These are phyloP conservation scores for Hirschioporus abietinus DNA, from an alignment of 768 basidiomycete species.

Conservation along the genomic window DNA sequence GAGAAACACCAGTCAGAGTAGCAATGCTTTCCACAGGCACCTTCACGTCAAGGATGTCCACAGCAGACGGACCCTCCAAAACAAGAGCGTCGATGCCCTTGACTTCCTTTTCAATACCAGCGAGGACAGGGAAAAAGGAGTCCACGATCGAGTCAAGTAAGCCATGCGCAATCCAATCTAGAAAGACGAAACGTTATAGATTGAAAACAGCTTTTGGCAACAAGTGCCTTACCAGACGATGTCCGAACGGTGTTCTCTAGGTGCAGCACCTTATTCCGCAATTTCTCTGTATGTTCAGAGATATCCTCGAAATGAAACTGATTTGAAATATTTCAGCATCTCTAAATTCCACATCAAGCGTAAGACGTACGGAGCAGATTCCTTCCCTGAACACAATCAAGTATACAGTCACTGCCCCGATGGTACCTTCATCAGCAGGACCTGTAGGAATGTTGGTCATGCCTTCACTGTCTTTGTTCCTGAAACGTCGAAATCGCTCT, in stretches of 20 bases:
- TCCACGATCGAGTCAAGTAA: constrained; percentile 92
- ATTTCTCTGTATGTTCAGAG: constrained; percentile 77
- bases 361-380: constrained; percentile 59
- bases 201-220: neutral
- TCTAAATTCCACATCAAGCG: neutral
- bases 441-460: constrained; percentile 20
- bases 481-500: constrained; percentile 32
- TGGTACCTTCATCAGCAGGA: constrained; percentile 34
- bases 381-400: constrained; percentile 86
- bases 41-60: constrained; percentile 6
- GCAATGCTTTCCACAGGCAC: neutral
- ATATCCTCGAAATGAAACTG: constrained; percentile 92
- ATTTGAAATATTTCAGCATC: constrained; percentile 4
- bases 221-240: constrained; percentile 55
- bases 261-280: constrained; percentile 63
- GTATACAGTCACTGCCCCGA: constrained; percentile 84
- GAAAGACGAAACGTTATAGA: constrained; percentile 2
- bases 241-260: constrained; percentile 58
- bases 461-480: constrained; percentile 8
- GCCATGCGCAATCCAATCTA: constrained; percentile 93
- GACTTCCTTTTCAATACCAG: constrained; percentile 77
- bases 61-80: constrained; percentile 6
- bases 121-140: constrained; percentile 82
- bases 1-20: neutral
- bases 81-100: constrained; percentile 71